Evolutionary conservation across 1,139 yeast genomes (phyloP), one percentile per base, ranked within the genome.

Genomic region (Debaryomyces singareniensis): DNA sequence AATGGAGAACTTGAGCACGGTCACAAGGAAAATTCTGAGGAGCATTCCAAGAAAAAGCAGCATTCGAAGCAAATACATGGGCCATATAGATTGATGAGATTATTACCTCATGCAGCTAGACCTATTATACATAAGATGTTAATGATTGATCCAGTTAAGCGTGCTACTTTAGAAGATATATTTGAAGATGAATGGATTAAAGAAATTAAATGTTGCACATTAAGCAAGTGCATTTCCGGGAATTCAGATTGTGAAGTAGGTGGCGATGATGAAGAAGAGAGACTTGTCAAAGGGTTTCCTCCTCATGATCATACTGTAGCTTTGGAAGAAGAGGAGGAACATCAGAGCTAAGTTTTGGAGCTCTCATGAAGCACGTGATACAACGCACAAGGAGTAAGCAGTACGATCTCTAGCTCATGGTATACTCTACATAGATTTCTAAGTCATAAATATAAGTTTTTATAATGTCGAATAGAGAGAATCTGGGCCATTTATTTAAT

Each of bases 81-180:
- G 1, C 96, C 97, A 2, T 86, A 91, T 67, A 68, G 97, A 44
- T 61, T 93, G 39, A 68, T 91, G 67, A 72, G 96, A 46, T 65
- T 91, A 39, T 63, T 93, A 29, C 98, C 98, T 2, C 83, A 79
- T 42, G 87, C 87, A 3, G 72, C 95, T 11, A 71, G 97, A 43
- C 84, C 82, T 5, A 69, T 91, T 7, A 71, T 91, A 27, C 75
- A 78, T 15, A 68, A 68, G 28, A 87, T 91, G 85, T 64, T 91
- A 18, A 74, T 66, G 28, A 55, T 86, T 5, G 80, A 83, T 39
- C 86, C 95, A 2, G 49, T 42, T 4, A 64, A 70, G 38, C 72
- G 98, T 39, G 84, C 91, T 2, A 64, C 80, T 1, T 57, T 91
- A 49, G 72, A 71, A 16, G 86, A 81, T 20, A 72, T 91, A 13